Conservation (phyloP, 2,329 filamentous ascomycete genomes). For the Orbilia quercus region DNA sequence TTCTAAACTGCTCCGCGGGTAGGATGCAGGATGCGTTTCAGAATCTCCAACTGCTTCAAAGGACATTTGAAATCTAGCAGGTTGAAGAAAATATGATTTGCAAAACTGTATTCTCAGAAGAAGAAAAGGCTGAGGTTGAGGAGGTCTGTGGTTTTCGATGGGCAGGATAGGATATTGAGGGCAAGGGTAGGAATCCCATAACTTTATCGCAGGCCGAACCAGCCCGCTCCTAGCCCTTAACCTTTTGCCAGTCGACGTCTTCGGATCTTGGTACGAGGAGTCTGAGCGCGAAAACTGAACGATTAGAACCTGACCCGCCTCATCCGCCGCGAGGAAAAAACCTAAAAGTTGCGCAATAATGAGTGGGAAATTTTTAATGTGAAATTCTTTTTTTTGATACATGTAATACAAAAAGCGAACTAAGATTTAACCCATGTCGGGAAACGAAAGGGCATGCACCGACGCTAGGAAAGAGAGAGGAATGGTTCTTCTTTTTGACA, state of each 20-base stretch:
- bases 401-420: slow-evolving; percentile 20
- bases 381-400: no score
- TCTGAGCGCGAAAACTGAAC: slow-evolving; percentile 46
- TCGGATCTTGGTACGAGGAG: slow-evolving; percentile 54
- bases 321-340: slow-evolving; percentile 41
- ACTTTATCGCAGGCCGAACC: slow-evolving; percentile 36
- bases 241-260: slow-evolving; percentile 44
- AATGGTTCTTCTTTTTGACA: not conserved
- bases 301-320: slow-evolving; percentile 51
- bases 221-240: slow-evolving; percentile 27
- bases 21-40: slow-evolving; percentile 56
- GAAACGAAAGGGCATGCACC: slow-evolving; percentile 23
- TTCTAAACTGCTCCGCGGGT: slow-evolving; percentile 46
- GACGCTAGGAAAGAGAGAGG: not conserved
- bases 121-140: no score
- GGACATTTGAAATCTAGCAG: no score
- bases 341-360: slow-evolving; percentile 53
- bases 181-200: slow-evolving; percentile 44
- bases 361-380: no score
- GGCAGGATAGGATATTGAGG: slow-evolving; percentile 29
- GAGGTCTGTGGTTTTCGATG: slow-evolving; percentile 56
- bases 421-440: slow-evolving; percentile 24
- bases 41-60: slow-evolving; percentile 23
- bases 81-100: no score
- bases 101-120: no score